phyloP scores from a whole-genome alignment of 495 filamentous ascomycete species.

The Pyronema domesticum region DNA sequence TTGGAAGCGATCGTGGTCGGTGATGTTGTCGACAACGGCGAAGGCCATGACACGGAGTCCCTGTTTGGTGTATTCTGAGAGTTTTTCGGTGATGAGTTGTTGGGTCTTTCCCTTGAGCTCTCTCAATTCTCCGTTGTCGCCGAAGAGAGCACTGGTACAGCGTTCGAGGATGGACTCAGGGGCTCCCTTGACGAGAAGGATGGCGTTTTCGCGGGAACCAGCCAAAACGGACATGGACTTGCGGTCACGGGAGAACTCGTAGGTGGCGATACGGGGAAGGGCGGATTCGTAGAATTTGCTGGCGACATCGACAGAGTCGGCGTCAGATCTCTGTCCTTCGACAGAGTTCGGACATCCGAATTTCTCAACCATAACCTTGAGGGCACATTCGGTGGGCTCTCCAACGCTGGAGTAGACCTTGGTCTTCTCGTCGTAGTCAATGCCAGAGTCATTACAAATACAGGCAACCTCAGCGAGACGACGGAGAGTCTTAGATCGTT shows the following conservation, averaged over 20 bases:
- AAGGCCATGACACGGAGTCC: conserved; percentile 92
- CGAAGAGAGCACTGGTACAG: conserved; percentile 62
- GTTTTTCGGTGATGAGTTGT: conserved; percentile 51
- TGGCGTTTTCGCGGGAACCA: conserved; percentile 44
- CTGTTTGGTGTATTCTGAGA: conserved; percentile 75
- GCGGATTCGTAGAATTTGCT: conserved; percentile 72
- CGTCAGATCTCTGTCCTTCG: conserved; percentile 30
- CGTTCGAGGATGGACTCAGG: conserved; percentile 87
- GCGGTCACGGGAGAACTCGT: conserved; percentile 92
- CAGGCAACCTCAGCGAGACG: conserved; percentile 78
- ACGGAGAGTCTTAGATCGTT: conserved; percentile 56
- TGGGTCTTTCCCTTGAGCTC: conserved; percentile 46
- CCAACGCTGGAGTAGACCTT: conserved; percentile 68
- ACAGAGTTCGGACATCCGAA: conserved; percentile 57
- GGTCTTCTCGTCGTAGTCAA: conserved; percentile 64
- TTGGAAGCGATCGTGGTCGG: conserved; percentile 47
- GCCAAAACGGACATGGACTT: conserved; percentile 99
- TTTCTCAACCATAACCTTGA: conserved; percentile 86
- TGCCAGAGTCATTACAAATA: conserved; percentile 70
- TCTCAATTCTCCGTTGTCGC: conserved; percentile 37
- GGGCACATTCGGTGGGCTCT: conserved; percentile 87
- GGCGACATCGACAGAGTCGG: conserved; percentile 52
- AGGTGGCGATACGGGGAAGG: conserved; percentile 60
- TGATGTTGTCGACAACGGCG: conserved; percentile 57
- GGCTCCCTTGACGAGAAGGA: conserved; percentile 89